Percentiles rank a stretch among this genome's conserved stretches.
Evolutionary conservation across 495 filamentous ascomycete species (phyloP).

Genomic region (Talaromyces nanjingensis): DNA sequence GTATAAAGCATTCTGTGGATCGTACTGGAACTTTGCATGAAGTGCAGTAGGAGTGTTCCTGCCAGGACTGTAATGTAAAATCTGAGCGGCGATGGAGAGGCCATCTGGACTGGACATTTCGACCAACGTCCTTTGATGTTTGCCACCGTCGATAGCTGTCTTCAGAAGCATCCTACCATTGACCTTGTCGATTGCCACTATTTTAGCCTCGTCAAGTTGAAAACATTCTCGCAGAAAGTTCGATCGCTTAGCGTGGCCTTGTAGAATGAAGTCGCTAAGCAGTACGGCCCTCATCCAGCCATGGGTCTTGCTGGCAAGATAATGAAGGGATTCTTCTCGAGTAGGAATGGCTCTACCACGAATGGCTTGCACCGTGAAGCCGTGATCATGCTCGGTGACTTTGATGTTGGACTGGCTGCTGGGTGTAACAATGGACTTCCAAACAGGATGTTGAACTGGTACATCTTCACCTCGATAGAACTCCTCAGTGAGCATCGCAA

Average conservation of each 20-base stretch:
- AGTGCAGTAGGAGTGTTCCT: background rate
- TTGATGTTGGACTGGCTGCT: background rate
- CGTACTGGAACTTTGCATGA: background rate
- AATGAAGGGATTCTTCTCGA: constrained; percentile 72
- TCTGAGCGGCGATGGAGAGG: background rate
- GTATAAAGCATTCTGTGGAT: background rate
- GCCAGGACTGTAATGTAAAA: background rate
- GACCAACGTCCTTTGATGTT: constrained; percentile 55
- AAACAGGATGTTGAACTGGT: background rate
- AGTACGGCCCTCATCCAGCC: constrained; percentile 94
- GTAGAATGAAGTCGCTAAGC: constrained; percentile 82
- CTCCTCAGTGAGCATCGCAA: background rate
- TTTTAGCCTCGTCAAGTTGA: constrained; percentile 71
- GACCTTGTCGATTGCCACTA: constrained; percentile 75
- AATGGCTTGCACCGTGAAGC: constrained; percentile 19
- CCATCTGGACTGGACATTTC: constrained; percentile 72
- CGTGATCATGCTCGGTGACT: background rate
- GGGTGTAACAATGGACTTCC: background rate
- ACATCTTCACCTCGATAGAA: background rate
- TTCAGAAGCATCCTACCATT: constrained; percentile 67
- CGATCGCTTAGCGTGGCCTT: constrained; percentile 92
- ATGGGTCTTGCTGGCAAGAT: constrained; percentile 77
- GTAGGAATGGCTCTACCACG: constrained; percentile 66
- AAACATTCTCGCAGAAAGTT: constrained; percentile 86
- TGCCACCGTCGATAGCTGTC: constrained; percentile 57